Base-by-base conservation (phyloP, 768 basidiomycete genomes). In the Agaricus sinodeliciosus region DNA sequence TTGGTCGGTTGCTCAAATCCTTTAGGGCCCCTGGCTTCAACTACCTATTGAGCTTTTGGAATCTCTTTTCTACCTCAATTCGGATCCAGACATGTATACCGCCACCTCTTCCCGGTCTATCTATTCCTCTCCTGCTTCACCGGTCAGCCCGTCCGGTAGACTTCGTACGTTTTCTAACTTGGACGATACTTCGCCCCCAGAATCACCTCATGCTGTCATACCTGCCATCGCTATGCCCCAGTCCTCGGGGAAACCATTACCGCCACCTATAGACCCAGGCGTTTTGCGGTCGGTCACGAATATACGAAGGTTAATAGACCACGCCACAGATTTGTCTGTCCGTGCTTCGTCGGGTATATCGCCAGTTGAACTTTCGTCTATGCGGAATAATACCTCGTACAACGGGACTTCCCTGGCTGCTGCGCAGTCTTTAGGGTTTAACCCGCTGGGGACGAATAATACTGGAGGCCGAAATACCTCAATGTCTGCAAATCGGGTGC, bases 1-100 rank as follows among this genome's bases (percentile, higher is more conserved):
- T 61, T 15, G 37, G 55, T 52, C 16, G 34, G 43, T 37, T 55
- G 34, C 60, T 62, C 48, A 62, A 52, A 43, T 56, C 55, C 59
- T 47, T 37, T 63, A 94, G 91, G 92, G 92, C 12, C 90, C 90
- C 8, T 94, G 92, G 92, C 79, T 94, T 15, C 89, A 92, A 65
- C 81, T 94, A 19, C 90, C 91, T 2, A 70, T 90, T 47, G 92
- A 94, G 67, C 72, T 94, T 18, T 77, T 94, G 56, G 89, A 93
- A 61, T 88, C 90, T 11, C 75, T 94, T 3, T 78, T 90, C 45
- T 70, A 80, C 25, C 74, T 94, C 40, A 93, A 93, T 67, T 70
- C 85, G 40, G 87, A 91, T 68, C 87, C 89, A 8, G 71, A 79
- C 71, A 25, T 77, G 71, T 40, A 63, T 69, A 31, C 66, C 73